Evolutionary conservation across 2,329 filamentous ascomycete species (phyloP), one percentile per base, ranked within the genome.

Genomic region (Aspergillus brunneoviolaceus): DNA sequence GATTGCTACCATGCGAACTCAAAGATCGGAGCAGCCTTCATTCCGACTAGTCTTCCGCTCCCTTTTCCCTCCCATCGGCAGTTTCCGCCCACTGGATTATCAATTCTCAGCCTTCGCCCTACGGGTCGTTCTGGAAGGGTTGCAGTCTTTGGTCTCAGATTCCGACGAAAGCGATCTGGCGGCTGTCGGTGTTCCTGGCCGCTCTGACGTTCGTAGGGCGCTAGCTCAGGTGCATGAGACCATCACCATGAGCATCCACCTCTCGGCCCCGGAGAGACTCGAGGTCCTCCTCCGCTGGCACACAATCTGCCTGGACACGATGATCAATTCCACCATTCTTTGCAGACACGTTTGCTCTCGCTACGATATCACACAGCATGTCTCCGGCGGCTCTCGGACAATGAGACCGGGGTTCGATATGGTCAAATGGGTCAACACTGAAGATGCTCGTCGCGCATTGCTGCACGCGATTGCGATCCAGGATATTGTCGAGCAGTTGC

Each of bases 391-490:
- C 11, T 65, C 63, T 19, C 68, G 69, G 25, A 61, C 63, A 3
- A 58, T 70, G 4, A 68, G 69, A 5, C 48, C 67, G 0, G 69
- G 69, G 2, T 71, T 79, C 7, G 77, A 80, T 60, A 62, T 79
- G 19, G 60, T 70, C 1, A 70, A 70, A 39, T 80, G 78, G 79
- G 71, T 68, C 1, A 69, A 67, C 6, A 77, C 73, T 0, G 70
- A 75, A 42, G 73, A 79, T 56, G 78, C 77, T 5, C 73, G 76
- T 4, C 70, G 74, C 33, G 75, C 78, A 3, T 65, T 80, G 4
- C 63, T 81, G 10, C 79, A 81, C 47, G 77, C 79, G 2, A 73
- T 78, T 42, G 77, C 78, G 0, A 80, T 81, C 19, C 79, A 80
- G 60, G 77, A 80, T 42, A 80, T 81, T 12, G 68, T 81, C 11